These are phyloP conservation scores for Aspergillus clavatus DNA, from an alignment of 2,329 filamentous ascomycete species.

Conservation along the genomic window DNA sequence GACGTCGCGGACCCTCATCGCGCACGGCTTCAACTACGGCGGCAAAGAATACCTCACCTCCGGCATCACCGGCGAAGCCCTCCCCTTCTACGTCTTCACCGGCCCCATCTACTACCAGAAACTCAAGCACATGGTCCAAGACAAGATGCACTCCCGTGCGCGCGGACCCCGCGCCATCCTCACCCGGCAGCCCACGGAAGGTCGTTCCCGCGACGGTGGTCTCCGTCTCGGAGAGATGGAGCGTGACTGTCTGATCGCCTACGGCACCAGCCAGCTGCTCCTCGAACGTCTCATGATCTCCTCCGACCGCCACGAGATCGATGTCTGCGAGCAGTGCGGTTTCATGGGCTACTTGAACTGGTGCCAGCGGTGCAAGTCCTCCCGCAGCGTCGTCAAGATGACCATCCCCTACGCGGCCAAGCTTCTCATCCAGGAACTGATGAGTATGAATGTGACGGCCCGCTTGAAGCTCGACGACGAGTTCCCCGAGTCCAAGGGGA, in stretches of 20 bases:
- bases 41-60: slow-evolving; percentile 96
- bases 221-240: slow-evolving; percentile 97
- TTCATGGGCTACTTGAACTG: slow-evolving; percentile 94
- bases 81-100: slow-evolving; percentile 97
- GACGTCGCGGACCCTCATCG: slow-evolving; percentile 79
- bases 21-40: slow-evolving; percentile 90
- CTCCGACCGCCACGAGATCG: slow-evolving; percentile 83
- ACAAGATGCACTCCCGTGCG: slow-evolving; percentile 97
- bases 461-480: slow-evolving; percentile 87
- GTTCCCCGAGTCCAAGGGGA: slow-evolving; percentile 59
- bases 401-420: slow-evolving; percentile 97
- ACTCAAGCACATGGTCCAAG: slow-evolving; percentile 99
- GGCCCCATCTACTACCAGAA: slow-evolving; percentile 99
- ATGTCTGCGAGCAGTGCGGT: slow-evolving; percentile 90
- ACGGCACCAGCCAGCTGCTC: slow-evolving; percentile 87
- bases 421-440: slow-evolving; percentile 87
- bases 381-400: slow-evolving; percentile 81
- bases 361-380: slow-evolving; percentile 88
- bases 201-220: slow-evolving; percentile 86
- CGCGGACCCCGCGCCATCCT: slow-evolving; percentile 86
- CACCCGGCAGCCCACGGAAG: slow-evolving; percentile 93
- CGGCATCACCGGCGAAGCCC: slow-evolving; percentile 87
- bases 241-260: slow-evolving; percentile 94
- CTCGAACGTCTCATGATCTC: slow-evolving; percentile 92
- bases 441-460: slow-evolving; percentile 98